Base-by-base conservation (phyloP, 805 yeast species). In the Yarrowia deformans region DNA sequence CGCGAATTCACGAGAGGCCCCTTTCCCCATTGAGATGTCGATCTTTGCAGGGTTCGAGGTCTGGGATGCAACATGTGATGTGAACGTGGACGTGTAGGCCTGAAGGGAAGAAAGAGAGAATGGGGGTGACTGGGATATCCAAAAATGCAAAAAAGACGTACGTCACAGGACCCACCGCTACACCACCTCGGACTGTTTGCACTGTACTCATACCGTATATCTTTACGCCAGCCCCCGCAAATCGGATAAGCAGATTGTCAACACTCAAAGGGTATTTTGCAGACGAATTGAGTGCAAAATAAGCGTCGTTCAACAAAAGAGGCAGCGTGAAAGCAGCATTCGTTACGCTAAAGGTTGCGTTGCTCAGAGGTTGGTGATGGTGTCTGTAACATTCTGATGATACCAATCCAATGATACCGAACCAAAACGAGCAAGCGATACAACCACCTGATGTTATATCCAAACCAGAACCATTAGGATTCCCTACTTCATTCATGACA, bases 251-350 rank as follows among this genome's bases (percentile, higher is more conserved):
- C 45, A 39, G 45, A 54, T 54, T 54, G 60, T 6, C 45, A 35
- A 23, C 35, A 7, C 58, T 54, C 43, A 54, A 54, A 54, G 43
- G 58, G 32, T 54, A 54, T 54, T 37, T 35, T 8, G 50, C 16
- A 19, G 58, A 29, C 37, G 13, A 39, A 13, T 52, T 39, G 60
- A 54, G 60, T 54, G 35, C 23, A 39, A 19, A 35, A 19, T 39
- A 54, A 54, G 60, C 45, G 18, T 54, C 14, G 60, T 39, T 52
- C 45, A 37, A 54, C 60, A 14, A 39, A 54, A 54, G 45, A 54
- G 45, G 45, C 34, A 54, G 60, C 60, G 43, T 13, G 43, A 19
- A 37, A 34, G 42, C 56, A 18, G 56, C 42, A n/a, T 5, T n/a
- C 35, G 56, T 10, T 19, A 19, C 16, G 12, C 49, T 19, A 10